A percentile compares a stretch with the other conserved stretches of the same genome.
Evolutionary conservation across 441 rosid species (phyloP).

Genomic region (Adansonia rubrostipa): DNA sequence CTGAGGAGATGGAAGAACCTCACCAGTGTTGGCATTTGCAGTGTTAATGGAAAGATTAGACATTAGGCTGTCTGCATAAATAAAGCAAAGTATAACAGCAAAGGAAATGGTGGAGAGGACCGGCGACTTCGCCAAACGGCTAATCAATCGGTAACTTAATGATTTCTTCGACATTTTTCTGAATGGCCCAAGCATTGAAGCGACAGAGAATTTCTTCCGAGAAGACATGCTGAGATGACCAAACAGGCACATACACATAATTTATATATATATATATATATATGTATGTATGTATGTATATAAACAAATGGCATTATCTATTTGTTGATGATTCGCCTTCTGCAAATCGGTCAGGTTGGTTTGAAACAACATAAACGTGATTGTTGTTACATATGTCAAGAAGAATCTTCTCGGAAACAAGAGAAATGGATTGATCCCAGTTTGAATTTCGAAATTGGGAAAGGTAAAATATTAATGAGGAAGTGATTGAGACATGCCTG

Average conservation of each 20-base stretch:
- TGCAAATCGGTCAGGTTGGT: background rate
- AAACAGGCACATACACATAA: background rate
- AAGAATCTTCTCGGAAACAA: background rate
- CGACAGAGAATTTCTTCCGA: background rate
- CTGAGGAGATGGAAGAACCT: constrained; percentile 25
- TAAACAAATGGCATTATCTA: background rate
- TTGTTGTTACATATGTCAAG: background rate
- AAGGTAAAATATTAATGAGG: background rate
- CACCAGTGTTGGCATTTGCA: constrained; percentile 26
- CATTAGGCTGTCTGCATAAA: constrained; percentile 26
- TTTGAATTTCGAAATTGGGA: background rate
- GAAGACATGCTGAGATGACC: constrained; percentile 4
- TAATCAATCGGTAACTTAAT: constrained; percentile 23
- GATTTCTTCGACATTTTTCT: constrained; percentile 27
- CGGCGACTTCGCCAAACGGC: constrained; percentile 27
- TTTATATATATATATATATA: too few species aligned
- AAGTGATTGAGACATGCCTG: background rate
- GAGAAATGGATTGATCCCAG: background rate
- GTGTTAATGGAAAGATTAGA: constrained; percentile 24
- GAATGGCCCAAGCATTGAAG: constrained; percentile 17
- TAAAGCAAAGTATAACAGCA: constrained; percentile 33
- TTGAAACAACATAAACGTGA: constrained; percentile 1
- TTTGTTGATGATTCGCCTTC: background rate
- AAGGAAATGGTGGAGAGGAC: constrained; percentile 26
- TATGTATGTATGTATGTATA: background rate